These are phyloP conservation scores for Grosmannia huntii DNA, from an alignment of 2,329 filamentous ascomycete species.

Conservation along the genomic window DNA sequence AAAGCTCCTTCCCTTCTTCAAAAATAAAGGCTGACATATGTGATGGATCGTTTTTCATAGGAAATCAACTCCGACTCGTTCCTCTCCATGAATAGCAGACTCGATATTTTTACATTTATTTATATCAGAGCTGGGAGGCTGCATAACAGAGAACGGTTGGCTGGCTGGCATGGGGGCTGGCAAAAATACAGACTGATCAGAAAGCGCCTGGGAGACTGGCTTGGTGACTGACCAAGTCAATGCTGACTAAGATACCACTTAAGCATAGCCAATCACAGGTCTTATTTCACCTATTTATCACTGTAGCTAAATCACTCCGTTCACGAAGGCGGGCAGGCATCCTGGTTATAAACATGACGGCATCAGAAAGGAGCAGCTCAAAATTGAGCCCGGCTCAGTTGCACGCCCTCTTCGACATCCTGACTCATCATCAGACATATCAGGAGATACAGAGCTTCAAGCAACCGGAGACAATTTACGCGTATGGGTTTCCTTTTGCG, in stretches of 20 bases:
- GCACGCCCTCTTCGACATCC: slow-evolving; percentile 44
- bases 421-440: slow-evolving; percentile 47
- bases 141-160: no score
- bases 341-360: not conserved
- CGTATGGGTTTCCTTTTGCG: slow-evolving; percentile 59
- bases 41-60: no score
- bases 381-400: slow-evolving; percentile 25
- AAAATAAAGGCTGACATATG: not conserved
- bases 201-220: no score
- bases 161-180: no score
- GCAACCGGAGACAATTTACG: slow-evolving; percentile 45
- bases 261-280: no score
- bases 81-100: not conserved
- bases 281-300: no score
- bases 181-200: no score
- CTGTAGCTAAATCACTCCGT: not conserved
- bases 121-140: no score
- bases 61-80: not conserved
- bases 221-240: no score
- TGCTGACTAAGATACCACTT: no score
- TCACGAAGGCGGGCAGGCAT: not conserved
- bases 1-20: not conserved
- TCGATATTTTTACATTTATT: no score
- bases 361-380: not conserved
- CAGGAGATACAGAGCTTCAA: slow-evolving; percentile 63